A percentile compares a stretch with the other conserved stretches of the same genome.
phyloP scores from a whole-genome alignment of 164 flowering plant species.

The Dillenia suffruticosa region DNA sequence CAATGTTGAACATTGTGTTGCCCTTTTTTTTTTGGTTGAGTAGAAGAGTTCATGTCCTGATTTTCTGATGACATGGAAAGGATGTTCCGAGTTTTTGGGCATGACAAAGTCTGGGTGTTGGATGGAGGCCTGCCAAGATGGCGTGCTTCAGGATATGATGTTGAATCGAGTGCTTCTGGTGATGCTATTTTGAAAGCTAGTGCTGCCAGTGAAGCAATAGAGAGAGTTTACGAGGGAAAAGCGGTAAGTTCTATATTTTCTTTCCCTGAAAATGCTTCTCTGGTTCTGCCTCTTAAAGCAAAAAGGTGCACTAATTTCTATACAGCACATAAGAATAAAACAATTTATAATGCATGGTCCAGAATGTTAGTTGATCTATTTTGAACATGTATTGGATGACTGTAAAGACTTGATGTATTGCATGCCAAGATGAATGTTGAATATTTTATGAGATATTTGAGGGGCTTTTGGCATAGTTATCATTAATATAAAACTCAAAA shows the following conservation, averaged over 20 bases:
- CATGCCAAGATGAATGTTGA: too few relatives aligned
- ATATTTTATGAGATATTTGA: too few relatives aligned
- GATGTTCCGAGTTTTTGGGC: conserved; percentile 99
- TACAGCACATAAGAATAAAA: too few relatives aligned
- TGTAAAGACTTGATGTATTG: too few relatives aligned
- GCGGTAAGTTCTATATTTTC: conserved; percentile 34
- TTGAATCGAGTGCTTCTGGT: conserved; percentile 97
- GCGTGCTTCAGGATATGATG: conserved; percentile 98
- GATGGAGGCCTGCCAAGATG: conserved; percentile 97
- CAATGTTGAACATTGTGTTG: neutral
- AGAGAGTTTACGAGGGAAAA: conserved; percentile 83
- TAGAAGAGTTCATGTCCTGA: conserved; percentile 4
- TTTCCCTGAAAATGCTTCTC: too few relatives aligned
- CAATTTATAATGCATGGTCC: too few relatives aligned
- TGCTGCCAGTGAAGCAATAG: conserved; percentile 97
- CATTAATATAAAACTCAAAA: too few relatives aligned
- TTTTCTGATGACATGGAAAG: conserved; percentile 32
- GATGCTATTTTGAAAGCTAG: conserved; percentile 97
- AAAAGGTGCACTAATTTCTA: too few relatives aligned
- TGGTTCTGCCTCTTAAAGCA: too few relatives aligned
- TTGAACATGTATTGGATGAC: too few relatives aligned
- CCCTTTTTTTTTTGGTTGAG: neutral
- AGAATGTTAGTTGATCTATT: too few relatives aligned
- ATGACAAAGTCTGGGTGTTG: conserved; percentile 91
- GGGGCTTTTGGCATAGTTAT: too few relatives aligned